Conservation (phyloP, 2,329 filamentous ascomycete species). For the Westerdykella sp. region DNA sequence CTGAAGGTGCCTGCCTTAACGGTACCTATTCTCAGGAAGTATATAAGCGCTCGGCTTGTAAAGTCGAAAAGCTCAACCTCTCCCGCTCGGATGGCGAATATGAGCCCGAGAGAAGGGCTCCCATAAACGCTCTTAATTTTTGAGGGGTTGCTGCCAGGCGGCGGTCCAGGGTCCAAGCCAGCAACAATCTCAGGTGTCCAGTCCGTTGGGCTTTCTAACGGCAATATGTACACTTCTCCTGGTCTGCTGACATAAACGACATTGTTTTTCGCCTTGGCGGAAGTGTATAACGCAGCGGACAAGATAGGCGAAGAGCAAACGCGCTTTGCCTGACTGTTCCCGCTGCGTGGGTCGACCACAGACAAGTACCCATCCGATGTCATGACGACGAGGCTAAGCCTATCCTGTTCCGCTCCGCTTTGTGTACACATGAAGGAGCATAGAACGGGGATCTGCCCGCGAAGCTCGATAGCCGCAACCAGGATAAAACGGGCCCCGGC, state of each 20-base stretch:
- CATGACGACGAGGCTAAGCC: constrained; percentile 51
- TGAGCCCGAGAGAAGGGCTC: constrained; percentile 52
- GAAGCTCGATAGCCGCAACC: constrained; percentile 47
- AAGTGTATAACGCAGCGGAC: constrained; percentile 24
- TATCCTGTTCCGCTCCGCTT: constrained; percentile 19
- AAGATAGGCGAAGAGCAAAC: constrained; percentile 23
- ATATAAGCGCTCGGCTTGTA: constrained; percentile 49
- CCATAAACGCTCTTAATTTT: constrained; percentile 55
- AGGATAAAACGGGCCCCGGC: constrained; percentile 51
- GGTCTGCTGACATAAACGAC: constrained; percentile 31
- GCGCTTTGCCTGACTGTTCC: constrained; percentile 25
- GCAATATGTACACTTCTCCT: constrained; percentile 32
- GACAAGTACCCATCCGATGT: constrained; percentile 58
- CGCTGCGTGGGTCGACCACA: constrained; percentile 49
- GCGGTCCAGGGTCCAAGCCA: constrained; percentile 29
- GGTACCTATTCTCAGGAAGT: constrained; percentile 55
- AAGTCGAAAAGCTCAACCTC: constrained; percentile 59
- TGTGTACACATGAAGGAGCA: constrained; percentile 47
- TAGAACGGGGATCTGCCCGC: constrained; percentile 57
- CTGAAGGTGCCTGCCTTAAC: constrained; percentile 57
- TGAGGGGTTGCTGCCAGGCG: constrained; percentile 32
- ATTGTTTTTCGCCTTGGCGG: constrained; percentile 19
- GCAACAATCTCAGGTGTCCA: constrained; percentile 30
- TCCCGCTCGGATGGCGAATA: constrained; percentile 54
- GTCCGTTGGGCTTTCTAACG: constrained; percentile 17